phyloP scores from a whole-genome alignment of 345 rosid genomes.

The Populus deltoides region DNA sequence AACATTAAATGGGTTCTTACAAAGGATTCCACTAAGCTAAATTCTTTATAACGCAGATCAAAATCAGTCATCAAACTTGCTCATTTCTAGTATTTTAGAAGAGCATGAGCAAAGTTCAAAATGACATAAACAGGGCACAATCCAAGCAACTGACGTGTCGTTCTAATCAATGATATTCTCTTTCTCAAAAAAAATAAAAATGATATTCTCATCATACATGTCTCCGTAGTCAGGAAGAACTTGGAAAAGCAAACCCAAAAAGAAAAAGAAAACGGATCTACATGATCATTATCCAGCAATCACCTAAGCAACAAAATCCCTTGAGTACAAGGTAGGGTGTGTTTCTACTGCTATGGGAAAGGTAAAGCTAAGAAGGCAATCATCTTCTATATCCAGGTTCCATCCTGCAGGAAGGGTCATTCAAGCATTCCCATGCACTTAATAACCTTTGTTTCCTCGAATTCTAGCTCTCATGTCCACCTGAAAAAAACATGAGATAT shows the following conservation, averaged over 20 bases:
- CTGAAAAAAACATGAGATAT: slow-evolving; percentile 26
- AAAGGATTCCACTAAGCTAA: neutral
- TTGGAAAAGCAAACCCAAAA: neutral
- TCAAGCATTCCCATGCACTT: slow-evolving; percentile 4
- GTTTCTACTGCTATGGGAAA: neutral
- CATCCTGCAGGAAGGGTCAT: neutral
- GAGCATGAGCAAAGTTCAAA: neutral
- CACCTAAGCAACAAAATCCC: neutral
- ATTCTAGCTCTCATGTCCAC: slow-evolving; percentile 98
- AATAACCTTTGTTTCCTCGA: slow-evolving; percentile 94
- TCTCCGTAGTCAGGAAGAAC: neutral
- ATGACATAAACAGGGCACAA: neutral
- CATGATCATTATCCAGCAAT: neutral
- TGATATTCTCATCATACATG: neutral
- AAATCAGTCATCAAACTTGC: neutral
- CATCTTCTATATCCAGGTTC: neutral
- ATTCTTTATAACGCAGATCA: neutral
- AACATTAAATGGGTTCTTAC: neutral
- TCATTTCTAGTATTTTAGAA: neutral
- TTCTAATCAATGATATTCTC: neutral
- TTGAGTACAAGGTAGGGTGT: neutral
- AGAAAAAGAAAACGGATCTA: neutral
- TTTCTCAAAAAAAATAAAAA: neutral
- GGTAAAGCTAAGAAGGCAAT: neutral
- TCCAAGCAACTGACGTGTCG: neutral